A percentile compares a stretch with the other conserved stretches of the same genome.
phyloP scores from a whole-genome alignment of 2,329 filamentous ascomycete species.

The Ceratocystis cubensis region DNA sequence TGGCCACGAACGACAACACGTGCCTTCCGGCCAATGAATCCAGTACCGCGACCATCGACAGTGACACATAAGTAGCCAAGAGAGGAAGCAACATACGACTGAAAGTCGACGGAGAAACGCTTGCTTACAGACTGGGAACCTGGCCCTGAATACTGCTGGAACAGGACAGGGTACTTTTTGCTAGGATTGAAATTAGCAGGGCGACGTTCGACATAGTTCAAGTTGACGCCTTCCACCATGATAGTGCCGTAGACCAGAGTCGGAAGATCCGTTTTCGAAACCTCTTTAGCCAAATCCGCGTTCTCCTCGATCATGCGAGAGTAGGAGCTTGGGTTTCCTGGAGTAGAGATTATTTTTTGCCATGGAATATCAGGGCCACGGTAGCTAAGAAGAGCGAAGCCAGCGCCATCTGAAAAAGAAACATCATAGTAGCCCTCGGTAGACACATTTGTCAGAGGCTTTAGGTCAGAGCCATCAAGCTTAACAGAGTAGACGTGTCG shows the following conservation, averaged over 20 bases:
- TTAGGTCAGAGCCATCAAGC: constrained; percentile 62
- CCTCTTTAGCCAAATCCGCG: constrained; percentile 51
- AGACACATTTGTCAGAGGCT: constrained; percentile 59
- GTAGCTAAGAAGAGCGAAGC: constrained; percentile 76
- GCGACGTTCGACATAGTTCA: constrained; percentile 67
- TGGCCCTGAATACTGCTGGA: constrained; percentile 88
- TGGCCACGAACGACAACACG: constrained; percentile 73
- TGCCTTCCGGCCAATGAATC: constrained; percentile 72
- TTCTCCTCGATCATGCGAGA: constrained; percentile 71
- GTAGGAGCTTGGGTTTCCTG: constrained; percentile 51
- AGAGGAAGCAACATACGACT: constrained; percentile 71
- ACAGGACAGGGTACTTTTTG: constrained; percentile 85
- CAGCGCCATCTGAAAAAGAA: constrained; percentile 71
- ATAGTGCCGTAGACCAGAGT: constrained; percentile 72
- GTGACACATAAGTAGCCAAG: constrained; percentile 92
- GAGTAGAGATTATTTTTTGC: constrained; percentile 81
- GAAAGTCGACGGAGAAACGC: constrained; percentile 73
- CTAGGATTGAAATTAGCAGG: constrained; percentile 76
- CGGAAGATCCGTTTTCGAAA: constrained; percentile 67
- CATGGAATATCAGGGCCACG: constrained; percentile 74
- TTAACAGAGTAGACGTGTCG: constrained; percentile 85
- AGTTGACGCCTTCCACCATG: constrained; percentile 63
- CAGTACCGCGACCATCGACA: constrained; percentile 85
- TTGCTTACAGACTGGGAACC: constrained; percentile 82
- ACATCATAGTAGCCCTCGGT: constrained; percentile 66